These are phyloP conservation scores for Skeletonema grethae DNA, from an alignment of 108 stramenopile species.

Conservation along the genomic window DNA sequence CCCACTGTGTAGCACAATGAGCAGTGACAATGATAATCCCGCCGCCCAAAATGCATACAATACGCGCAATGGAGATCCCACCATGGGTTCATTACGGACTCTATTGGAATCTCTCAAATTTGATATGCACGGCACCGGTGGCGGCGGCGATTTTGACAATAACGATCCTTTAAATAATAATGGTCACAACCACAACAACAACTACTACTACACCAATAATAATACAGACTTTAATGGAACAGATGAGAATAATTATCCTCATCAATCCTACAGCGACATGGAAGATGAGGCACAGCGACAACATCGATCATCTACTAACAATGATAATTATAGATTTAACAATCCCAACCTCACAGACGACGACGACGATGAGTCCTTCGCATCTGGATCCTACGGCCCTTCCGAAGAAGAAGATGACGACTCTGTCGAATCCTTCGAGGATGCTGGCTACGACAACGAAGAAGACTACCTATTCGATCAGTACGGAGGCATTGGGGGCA, in stretches of 20 bases:
- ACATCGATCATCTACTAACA: not conserved
- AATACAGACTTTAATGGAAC: not conserved
- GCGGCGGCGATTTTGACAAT: not conserved
- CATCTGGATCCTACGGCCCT: not conserved
- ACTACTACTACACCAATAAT: not conserved
- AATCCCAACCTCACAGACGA: conserved; percentile 2
- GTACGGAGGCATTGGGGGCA: conserved; percentile 44
- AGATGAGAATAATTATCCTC: not conserved
- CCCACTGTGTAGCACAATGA: not conserved
- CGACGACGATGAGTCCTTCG: not conserved
- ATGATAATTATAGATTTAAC: not conserved
- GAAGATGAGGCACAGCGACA: conserved; percentile 3
- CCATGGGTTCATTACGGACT: conserved; percentile 29
- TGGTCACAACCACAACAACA: not conserved
- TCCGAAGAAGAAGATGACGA: not conserved
- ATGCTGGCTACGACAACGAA: conserved; percentile 44
- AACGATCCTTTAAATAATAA: not conserved
- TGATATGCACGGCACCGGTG: not conserved
- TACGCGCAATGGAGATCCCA: conserved; percentile 2
- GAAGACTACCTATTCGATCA: conserved; percentile 51
- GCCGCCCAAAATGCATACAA: not conserved
- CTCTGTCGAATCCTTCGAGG: conserved; percentile 29
- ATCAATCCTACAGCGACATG: not conserved
- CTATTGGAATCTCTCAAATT: conserved; percentile 30
- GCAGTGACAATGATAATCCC: not conserved